phyloP scores from a whole-genome alignment of 2,329 filamentous ascomycete genomes.

The Pleoardoris graminearum region DNA sequence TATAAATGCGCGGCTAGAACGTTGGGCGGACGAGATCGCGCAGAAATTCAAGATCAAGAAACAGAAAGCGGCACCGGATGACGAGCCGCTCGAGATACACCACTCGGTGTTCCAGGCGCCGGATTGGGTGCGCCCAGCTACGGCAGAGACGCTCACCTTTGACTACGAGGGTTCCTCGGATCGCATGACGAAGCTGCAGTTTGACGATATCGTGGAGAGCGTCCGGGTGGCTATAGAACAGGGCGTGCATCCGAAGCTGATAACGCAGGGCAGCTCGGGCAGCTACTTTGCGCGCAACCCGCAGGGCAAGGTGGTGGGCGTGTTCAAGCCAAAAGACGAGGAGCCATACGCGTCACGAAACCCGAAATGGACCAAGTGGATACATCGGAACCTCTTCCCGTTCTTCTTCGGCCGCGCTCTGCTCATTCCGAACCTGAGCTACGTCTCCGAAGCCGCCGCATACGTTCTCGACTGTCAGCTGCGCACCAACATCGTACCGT shows the following conservation, averaged over 20 bases:
- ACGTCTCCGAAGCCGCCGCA: slow-evolving; percentile 95
- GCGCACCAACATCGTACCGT: slow-evolving; percentile 89
- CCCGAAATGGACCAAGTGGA: slow-evolving; percentile 99
- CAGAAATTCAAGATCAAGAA: slow-evolving; percentile 90
- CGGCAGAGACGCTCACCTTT: slow-evolving; percentile 70
- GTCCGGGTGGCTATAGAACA: slow-evolving; percentile 88
- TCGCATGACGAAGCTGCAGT: slow-evolving; percentile 75
- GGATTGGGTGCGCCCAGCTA: slow-evolving; percentile 80
- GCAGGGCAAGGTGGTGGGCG: slow-evolving; percentile 91
- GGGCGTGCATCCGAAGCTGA: slow-evolving; percentile 91
- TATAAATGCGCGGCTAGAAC: slow-evolving; percentile 91
- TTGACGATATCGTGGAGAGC: slow-evolving; percentile 86
- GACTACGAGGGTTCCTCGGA: slow-evolving; percentile 60
- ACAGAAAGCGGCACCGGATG: slow-evolving; percentile 71
- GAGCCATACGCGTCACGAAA: slow-evolving; percentile 97
- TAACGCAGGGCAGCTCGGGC: slow-evolving; percentile 93
- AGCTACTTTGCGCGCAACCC: slow-evolving; percentile 95
- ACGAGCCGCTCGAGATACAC: slow-evolving; percentile 91
- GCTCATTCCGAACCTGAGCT: slow-evolving; percentile 95
- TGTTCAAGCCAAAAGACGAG: slow-evolving; percentile 99
- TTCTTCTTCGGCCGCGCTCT: slow-evolving; percentile 96
- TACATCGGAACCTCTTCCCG: slow-evolving; percentile 94
- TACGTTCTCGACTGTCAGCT: slow-evolving; percentile 92
- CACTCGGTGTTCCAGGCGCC: slow-evolving; percentile 96
- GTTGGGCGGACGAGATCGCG: slow-evolving; percentile 98